Conservation (phyloP, 2,329 filamentous ascomycete species). For the Canariomyces notabilis region DNA sequence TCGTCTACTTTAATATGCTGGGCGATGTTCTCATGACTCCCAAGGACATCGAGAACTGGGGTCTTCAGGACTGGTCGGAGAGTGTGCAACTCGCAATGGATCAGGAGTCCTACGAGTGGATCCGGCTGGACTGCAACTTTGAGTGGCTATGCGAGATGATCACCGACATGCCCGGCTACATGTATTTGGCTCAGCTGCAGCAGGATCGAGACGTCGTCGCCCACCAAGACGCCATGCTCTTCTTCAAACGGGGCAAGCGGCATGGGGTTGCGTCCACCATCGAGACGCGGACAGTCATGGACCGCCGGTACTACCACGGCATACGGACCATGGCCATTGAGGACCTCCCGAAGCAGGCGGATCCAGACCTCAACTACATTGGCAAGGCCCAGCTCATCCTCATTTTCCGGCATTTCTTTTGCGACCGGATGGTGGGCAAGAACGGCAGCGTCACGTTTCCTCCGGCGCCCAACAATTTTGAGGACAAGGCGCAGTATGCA, state of each 20-base stretch:
- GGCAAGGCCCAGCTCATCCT: conserved; percentile 80
- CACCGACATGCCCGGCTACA: conserved; percentile 81
- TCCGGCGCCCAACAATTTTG: conserved; percentile 86
- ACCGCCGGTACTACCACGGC: conserved; percentile 87
- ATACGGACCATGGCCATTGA: conserved; percentile 82
- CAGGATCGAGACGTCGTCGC: conserved; percentile 96
- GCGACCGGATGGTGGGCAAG: conserved; percentile 45
- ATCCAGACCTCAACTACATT: conserved; percentile 64
- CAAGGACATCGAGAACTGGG: conserved; percentile 80
- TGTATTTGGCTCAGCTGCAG: conserved; percentile 96
- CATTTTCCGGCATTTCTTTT: conserved; percentile 84
- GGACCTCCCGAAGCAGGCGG: conserved; percentile 70
- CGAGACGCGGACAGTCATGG: conserved; percentile 82
- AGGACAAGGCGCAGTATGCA: conserved; percentile 76
- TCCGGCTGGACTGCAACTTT: conserved; percentile 94
- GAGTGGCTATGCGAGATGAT: conserved; percentile 92
- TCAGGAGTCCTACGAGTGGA: conserved; percentile 96
- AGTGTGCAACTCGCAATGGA: conserved; percentile 90
- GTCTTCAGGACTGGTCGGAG: conserved; percentile 79
- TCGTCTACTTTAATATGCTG: conserved; percentile 82
- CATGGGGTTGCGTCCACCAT: conserved; percentile 85
- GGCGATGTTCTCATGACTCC: conserved; percentile 83
- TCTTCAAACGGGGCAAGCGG: conserved; percentile 60
- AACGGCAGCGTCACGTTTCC: conserved; percentile 58
- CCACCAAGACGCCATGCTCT: conserved; percentile 71